Conservation (phyloP, 1,284 basidiomycete species). For the Sphagnurus paluster region DNA sequence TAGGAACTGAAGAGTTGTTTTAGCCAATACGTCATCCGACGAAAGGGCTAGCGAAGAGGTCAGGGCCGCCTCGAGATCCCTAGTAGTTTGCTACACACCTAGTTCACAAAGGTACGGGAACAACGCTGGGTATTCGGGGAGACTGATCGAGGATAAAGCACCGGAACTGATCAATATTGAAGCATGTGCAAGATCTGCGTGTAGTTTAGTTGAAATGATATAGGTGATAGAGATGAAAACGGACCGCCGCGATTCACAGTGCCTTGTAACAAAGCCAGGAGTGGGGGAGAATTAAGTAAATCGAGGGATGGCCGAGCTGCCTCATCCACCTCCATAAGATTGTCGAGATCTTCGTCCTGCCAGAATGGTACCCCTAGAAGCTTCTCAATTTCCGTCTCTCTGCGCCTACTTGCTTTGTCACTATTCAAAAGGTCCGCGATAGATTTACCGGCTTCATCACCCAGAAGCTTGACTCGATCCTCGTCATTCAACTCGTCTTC, state of each 20-base stretch:
- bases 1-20: constrained; percentile 26
- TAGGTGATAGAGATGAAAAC: constrained; percentile 16
- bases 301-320: constrained; percentile 5
- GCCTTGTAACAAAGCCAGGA: constrained; percentile 34
- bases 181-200: constrained; percentile 41
- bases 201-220: background rate
- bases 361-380: constrained; percentile 42
- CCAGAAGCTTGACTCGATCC: constrained; percentile 40
- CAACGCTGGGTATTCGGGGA: constrained; percentile 28
- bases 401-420: constrained; percentile 29
- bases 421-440: constrained; percentile 37
- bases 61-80: constrained; percentile 2
- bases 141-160: constrained; percentile 29
- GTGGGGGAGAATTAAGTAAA: constrained; percentile 24
- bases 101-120: constrained; percentile 40
- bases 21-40: constrained; percentile 17
- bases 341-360: constrained; percentile 23
- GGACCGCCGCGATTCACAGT: constrained; percentile 38
- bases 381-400: constrained; percentile 30
- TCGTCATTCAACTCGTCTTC: constrained; percentile 37
- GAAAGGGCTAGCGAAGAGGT: constrained; percentile 21
- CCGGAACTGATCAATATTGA: constrained; percentile 43
- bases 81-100: constrained; percentile 31
- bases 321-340: constrained; percentile 17
- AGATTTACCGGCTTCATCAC: constrained; percentile 39